Evolutionary conservation across 257 asterid genomes (phyloP).

Genomic region (Ocimum tenuiflorum): DNA sequence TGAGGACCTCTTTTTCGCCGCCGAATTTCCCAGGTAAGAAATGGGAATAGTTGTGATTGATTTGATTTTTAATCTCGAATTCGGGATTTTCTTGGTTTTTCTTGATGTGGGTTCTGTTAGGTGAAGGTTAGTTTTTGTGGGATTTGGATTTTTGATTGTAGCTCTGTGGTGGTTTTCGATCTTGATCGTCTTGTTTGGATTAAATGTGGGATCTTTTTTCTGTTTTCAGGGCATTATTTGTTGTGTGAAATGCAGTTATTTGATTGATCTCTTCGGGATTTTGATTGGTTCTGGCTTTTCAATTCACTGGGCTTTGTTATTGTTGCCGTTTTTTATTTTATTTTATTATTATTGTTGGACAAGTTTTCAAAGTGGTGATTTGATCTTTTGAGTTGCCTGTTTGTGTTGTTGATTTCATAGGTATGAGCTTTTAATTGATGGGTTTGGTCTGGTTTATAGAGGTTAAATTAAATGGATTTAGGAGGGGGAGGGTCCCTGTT

Average conservation of each 20-base stretch:
- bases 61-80: constrained; percentile 2
- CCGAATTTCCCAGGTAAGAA: constrained; percentile 27
- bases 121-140: not conserved
- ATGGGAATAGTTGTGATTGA: no score
- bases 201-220: constrained; percentile 30
- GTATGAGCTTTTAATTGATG: not conserved
- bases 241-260: constrained; percentile 16
- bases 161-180: constrained; percentile 16
- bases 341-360: no score
- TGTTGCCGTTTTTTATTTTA: no score
- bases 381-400: constrained; percentile 11
- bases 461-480: constrained; percentile 1
- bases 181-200: constrained; percentile 26
- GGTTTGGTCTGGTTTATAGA: no score
- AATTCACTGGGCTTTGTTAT: not conserved
- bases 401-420: constrained; percentile 9
- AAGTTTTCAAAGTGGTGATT: not conserved
- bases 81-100: constrained; percentile 1
- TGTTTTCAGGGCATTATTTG: constrained; percentile 12
- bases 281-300: constrained; percentile 9
- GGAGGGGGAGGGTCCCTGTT: no score
- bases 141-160: constrained; percentile 6
- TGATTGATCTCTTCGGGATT: constrained; percentile 9
- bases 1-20: constrained; percentile 14
- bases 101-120: constrained; percentile 21